A percentile compares a stretch with the other conserved stretches of the same genome.
phyloP scores from a whole-genome alignment of 1,284 basidiomycete species.

The Ganoderma leucocontextum region DNA sequence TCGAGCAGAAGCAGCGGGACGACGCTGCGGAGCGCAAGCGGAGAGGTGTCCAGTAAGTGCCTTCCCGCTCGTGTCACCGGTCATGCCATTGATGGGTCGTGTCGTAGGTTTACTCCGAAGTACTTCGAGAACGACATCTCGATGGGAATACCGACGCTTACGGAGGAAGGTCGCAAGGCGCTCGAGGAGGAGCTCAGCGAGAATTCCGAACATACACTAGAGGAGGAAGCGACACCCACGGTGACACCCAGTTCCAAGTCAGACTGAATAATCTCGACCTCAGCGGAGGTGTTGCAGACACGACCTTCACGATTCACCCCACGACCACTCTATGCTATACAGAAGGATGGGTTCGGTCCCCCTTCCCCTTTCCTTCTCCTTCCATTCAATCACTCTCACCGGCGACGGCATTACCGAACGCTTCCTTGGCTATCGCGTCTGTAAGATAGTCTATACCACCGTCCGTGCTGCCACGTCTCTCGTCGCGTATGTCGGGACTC shows the following conservation, averaged over 20 bases:
- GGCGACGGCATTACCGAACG: neutral
- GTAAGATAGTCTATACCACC: conserved; percentile 32
- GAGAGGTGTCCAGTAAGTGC: conserved; percentile 78
- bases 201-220: conserved; percentile 23
- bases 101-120: conserved; percentile 75
- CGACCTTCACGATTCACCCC: conserved; percentile 25
- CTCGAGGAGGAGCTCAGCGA: conserved; percentile 74
- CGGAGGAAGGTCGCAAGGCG: conserved; percentile 72
- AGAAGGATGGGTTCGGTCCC: neutral
- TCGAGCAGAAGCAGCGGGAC: conserved; percentile 93
- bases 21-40: conserved; percentile 85
- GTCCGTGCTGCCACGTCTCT: neutral
- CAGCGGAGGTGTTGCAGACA: conserved; percentile 16
- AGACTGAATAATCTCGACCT: conserved; percentile 18
- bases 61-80: conserved; percentile 9
- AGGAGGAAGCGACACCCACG: conserved; percentile 44
- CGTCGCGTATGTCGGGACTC: neutral
- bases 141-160: conserved; percentile 80
- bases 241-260: neutral
- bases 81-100: neutral
- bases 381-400: neutral
- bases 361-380: neutral
- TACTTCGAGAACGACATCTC: conserved; percentile 83
- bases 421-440: conserved; percentile 10
- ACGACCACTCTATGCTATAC: conserved; percentile 11